Evolutionary conservation across 345 rosid species (phyloP), one percentile per base, ranked within the genome.

Genomic region (Anastatica hierochuntica): DNA sequence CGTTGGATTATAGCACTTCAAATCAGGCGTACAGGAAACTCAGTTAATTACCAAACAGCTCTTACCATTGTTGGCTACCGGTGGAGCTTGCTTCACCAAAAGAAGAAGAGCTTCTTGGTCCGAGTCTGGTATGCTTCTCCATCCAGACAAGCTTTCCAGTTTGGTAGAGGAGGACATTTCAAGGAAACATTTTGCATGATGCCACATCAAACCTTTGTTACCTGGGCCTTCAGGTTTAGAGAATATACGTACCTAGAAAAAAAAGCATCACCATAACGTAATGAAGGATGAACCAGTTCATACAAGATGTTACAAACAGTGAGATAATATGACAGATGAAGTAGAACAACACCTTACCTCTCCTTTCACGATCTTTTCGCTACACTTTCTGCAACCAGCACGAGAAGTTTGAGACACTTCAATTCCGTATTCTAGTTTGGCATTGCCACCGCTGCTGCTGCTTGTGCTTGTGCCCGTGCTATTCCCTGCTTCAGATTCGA

Each of bases 391-490:
- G 78, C 97, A 90, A 57, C 78, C 72, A 6, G 96, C 90, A 56
- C 90, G 88, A 71, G 97, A 82, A 61, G 81, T 79, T 60, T 66
- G 78, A 7, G 97, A 84, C 30, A 74, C 95, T 75, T 90, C 97
- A 67, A 80, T 74, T 53, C 75, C 83, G 60, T 64, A 71, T 64
- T 78, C 84, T 53, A 66, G 65, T 24, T 68, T 37, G 63, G 49
- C 44, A 49, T 44, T 48, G 46, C 19, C 60, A 62, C 41, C 50
- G 10, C 48, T 66, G 15, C 42, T 55, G 24, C 52, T 8, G n/a
- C n/a, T n/a, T n/a, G n/a, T n/a, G n/a, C n/a, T n/a, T n/a, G n/a
- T n/a, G n/a, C n/a, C n/a, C 3, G 35, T 37, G 26, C 18, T 43
- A 34, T 40, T 12, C 58, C 43, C 63, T 17, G 69, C 42, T 68